Conservation (phyloP, 345 rosid genomes). For the Murraya paniculata region DNA sequence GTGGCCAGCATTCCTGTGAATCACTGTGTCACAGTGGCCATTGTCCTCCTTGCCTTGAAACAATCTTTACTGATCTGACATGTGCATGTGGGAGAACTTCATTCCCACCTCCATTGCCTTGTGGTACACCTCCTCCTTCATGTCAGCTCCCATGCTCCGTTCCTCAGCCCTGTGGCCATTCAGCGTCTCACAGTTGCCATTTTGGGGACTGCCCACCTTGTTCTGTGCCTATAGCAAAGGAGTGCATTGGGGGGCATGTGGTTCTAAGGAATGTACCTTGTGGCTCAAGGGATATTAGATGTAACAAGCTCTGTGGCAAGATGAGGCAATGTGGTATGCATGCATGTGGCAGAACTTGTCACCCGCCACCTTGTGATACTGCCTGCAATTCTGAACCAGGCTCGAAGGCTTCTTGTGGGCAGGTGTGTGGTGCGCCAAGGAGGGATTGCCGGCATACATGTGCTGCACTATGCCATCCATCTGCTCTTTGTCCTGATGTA, state of each 20-base stretch:
- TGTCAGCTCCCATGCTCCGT: conserved; percentile 82
- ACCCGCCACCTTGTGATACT: conserved; percentile 68
- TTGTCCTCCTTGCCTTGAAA: conserved; percentile 91
- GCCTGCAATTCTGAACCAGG: conserved; percentile 36
- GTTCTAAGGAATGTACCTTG: conserved; percentile 94
- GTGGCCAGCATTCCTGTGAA: conserved; percentile 90
- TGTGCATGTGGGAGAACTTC: conserved; percentile 95
- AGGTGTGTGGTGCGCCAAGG: conserved; percentile 90
- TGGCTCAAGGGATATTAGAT: conserved; percentile 90
- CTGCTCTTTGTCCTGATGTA: conserved; percentile 73
- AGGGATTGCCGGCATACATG: conserved; percentile 93
- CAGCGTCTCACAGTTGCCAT: conserved; percentile 91
- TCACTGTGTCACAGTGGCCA: conserved; percentile 93
- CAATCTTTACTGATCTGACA: conserved; percentile 78
- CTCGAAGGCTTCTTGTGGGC: conserved; percentile 74
- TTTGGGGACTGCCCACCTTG: conserved; percentile 98
- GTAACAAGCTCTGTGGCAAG: conserved; percentile 88
- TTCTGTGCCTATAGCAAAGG: conserved; percentile 84
- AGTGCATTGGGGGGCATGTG: conserved; percentile 92
- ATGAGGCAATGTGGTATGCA: conserved; percentile 93
- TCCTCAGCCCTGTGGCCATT: conserved; percentile 86
- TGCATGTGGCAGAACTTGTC: conserved; percentile 90
- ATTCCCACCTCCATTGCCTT: conserved; percentile 92
- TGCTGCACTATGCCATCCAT: conserved; percentile 78
- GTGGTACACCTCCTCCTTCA: conserved; percentile 86